Base-by-base conservation (phyloP, 1,139 yeast species). In the Trichomonascaceae sp. region DNA sequence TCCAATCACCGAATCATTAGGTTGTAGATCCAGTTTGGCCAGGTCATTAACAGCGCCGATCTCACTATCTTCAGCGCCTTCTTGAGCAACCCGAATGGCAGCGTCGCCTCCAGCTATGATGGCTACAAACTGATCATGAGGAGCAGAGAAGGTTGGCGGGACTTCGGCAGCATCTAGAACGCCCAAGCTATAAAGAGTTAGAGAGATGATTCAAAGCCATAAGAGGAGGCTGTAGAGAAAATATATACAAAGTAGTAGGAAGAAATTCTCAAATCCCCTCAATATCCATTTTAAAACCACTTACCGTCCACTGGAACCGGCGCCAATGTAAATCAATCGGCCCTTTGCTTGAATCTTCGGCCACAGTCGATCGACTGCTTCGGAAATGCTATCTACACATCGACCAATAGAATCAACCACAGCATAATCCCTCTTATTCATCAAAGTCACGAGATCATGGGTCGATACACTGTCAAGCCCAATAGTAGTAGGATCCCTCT, bases 71-170 rank as follows among this genome's bases (percentile, higher is more conserved):
- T 67, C 70, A 6, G 68, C 68, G 12, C 65, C 66, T 50, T 67
- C 70, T 49, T 63, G 61, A 3, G 70, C 67, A 30, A 55, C 56
- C 43, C 69, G 51, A n/a, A 67, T 57, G 2, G 70, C 70, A 8
- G 46, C 53, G 45, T 67, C 69, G 2, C 70, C 70, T 7, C 70
- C 70, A 20, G 70, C 65, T n/a, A 67, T 66, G 12, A 67, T 43
- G 1, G 67, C 71, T 5, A 67, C 63, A 53, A 67, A 67, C 57
- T 65, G 66, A 7, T 57, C 61, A 8, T 60, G 55, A n/a, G 68
- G 61, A 12, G 63, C 68, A 1, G 69, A 65, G 50, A 63, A 67
- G 4, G 71, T 67, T 2, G 71, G 70, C n/a, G 70, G 69, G 18
- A 67, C 61, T 55, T 67, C 70, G 1, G 68, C 59, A 27, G 70